Conservation (phyloP, 2,329 filamentous ascomycete genomes). For the Alternaria burnsii region DNA sequence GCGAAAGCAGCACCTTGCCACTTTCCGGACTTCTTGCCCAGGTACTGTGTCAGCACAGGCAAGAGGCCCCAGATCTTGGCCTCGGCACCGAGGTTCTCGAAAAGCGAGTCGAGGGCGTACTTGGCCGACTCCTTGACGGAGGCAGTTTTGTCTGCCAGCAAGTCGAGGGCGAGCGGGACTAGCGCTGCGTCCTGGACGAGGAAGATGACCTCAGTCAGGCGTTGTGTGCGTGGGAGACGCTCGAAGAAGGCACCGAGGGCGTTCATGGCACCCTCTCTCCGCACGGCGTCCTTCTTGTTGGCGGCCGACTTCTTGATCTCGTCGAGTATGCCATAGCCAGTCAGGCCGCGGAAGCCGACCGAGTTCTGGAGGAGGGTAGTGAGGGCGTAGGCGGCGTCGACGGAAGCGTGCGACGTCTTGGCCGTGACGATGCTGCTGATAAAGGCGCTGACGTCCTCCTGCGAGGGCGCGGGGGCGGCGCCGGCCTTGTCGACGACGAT, state of each 20-base stretch:
- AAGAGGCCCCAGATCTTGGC: conserved; percentile 83
- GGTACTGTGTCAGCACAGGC: conserved; percentile 76
- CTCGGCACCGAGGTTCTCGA: conserved; percentile 80
- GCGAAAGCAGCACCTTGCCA: conserved; percentile 97
- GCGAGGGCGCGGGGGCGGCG: conserved; percentile 53
- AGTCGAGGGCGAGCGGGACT: conserved; percentile 78
- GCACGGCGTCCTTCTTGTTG: conserved; percentile 91
- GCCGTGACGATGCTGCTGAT: conserved; percentile 57
- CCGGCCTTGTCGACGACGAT: conserved; percentile 58
- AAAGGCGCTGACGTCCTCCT: conserved; percentile 57
- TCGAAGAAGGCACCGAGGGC: conserved; percentile 93
- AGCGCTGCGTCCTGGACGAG: conserved; percentile 81
- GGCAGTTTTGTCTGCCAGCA: conserved; percentile 86
- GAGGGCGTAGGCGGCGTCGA: conserved; percentile 71
- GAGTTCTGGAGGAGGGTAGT: conserved; percentile 71
- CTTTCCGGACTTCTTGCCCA: conserved; percentile 86
- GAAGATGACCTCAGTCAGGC: conserved; percentile 80
- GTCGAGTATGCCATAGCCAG: conserved; percentile 68
- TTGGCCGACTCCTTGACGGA: conserved; percentile 91
- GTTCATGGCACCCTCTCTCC: conserved; percentile 92
- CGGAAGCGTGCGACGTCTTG: conserved; percentile 63
- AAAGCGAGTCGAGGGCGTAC: conserved; percentile 91
- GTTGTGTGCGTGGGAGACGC: conserved; percentile 80
- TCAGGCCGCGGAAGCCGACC: conserved; percentile 69
- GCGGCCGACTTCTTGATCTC: conserved; percentile 78